Conservation (phyloP, 345 rosid species). For the Psidium friedrichsthalianum region DNA sequence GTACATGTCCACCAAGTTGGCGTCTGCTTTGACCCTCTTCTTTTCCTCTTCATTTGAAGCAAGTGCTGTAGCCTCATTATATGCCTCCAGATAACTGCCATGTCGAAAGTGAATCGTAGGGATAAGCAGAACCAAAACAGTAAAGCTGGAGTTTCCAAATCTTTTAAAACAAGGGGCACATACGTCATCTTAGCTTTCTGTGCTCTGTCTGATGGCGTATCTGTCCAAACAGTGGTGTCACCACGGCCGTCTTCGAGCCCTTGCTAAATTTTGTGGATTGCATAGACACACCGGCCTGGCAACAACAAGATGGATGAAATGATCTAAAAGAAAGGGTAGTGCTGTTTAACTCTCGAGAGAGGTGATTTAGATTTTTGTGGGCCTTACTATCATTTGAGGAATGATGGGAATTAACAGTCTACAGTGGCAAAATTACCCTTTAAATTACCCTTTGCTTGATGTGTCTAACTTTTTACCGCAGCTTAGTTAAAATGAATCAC, state of each 20-base stretch:
- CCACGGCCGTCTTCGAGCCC: conserved; percentile 71
- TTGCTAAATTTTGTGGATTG: conserved; percentile 68
- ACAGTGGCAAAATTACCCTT: background rate
- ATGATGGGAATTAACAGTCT: background rate
- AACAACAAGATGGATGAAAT: conserved; percentile 4
- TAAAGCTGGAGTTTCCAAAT: background rate
- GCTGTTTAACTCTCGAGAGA: background rate
- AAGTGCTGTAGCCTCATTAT: conserved; percentile 66
- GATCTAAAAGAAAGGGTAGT: background rate
- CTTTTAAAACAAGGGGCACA: background rate
- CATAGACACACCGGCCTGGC: conserved; percentile 60
- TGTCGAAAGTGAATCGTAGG: background rate
- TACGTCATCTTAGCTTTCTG: conserved; percentile 84
- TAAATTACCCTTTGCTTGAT: background rate
- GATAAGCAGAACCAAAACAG: background rate
- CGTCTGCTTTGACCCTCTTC: conserved; percentile 37
- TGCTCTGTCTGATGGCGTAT: conserved; percentile 78
- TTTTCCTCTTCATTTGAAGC: conserved; percentile 63
- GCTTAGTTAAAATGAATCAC: background rate
- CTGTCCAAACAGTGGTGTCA: conserved; percentile 85
- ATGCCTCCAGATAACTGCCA: conserved; percentile 80
- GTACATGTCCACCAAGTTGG: conserved; percentile 80
- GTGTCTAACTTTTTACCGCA: background rate
- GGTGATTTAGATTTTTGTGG: background rate
- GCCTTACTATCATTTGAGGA: background rate